Evolutionary conservation across 768 basidiomycete species (phyloP).

Genomic region (Serendipita sp.): DNA sequence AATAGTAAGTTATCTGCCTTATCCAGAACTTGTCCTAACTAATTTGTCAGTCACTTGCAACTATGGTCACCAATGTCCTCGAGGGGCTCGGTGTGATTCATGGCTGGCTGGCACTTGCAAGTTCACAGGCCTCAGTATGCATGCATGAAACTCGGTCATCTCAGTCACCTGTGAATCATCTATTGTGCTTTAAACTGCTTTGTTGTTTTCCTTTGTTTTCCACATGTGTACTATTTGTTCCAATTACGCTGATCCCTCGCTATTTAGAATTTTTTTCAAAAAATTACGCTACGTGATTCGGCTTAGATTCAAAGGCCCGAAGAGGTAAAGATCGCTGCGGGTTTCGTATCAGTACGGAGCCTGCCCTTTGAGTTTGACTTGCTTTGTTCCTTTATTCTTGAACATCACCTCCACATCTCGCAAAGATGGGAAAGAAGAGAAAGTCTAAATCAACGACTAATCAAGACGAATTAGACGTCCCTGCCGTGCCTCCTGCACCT

Average conservation of each 20-base stretch:
- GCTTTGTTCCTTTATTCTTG: not conserved
- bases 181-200: not conserved
- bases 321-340: too few species aligned
- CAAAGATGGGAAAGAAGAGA: slow-evolving; percentile 2
- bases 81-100: not conserved
- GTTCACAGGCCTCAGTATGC: not conserved
- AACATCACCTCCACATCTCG: not conserved
- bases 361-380: too few species aligned
- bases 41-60: not conserved
- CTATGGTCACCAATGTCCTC: slow-evolving; percentile 3
- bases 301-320: too few species aligned
- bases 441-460: not conserved
- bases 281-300: too few species aligned
- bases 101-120: not conserved
- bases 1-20: not conserved
- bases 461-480: not conserved
- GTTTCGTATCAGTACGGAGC: too few species aligned
- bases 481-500: not conserved
- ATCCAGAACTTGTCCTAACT: not conserved
- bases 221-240: not conserved
- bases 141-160: not conserved
- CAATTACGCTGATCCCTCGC: not conserved
- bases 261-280: not conserved
- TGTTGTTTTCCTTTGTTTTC: not conserved
- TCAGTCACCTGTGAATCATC: not conserved